Percentiles rank a stretch among this genome's conserved stretches.
Conservation (phyloP, 2,329 filamentous ascomycete species). For the Corinectria fuckeliana region DNA sequence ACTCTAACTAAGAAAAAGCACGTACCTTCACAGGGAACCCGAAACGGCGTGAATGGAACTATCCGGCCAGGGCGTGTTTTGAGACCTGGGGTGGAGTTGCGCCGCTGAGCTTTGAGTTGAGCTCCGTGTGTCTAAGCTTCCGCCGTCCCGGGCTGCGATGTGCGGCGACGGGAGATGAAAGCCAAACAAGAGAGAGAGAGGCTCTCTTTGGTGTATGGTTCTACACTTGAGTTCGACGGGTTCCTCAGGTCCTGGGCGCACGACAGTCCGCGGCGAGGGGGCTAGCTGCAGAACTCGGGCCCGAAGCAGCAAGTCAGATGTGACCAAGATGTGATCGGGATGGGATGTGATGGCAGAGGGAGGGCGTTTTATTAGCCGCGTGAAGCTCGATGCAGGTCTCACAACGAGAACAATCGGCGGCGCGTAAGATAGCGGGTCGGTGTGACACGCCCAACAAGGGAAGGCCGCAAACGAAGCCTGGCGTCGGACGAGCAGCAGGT, state of each 20-base stretch:
- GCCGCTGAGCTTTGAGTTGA: neutral
- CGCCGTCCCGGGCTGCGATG: neutral
- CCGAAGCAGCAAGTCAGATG: neutral
- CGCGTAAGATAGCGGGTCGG: neutral
- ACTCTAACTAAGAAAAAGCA: constrained; percentile 9
- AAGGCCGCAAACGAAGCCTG: neutral
- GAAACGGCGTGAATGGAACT: constrained; percentile 14
- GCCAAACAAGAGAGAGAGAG: neutral
- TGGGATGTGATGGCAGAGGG: neutral
- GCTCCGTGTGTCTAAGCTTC: constrained; percentile 1
- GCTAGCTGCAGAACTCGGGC: neutral
- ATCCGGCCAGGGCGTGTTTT: constrained; percentile 18
- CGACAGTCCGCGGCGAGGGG: neutral
- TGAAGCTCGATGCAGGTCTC: neutral
- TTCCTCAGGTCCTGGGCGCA: neutral
- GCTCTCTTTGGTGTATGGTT: too few species aligned
- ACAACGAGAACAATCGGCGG: neutral
- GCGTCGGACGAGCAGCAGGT: neutral
- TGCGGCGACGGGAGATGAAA: neutral
- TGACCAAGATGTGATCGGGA: neutral
- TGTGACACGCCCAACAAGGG: neutral
- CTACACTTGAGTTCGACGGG: too few species aligned
- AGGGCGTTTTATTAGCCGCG: neutral
- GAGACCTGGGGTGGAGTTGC: constrained; percentile 4
- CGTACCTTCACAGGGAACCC: constrained; percentile 14